Percentiles rank a stretch among this genome's conserved stretches.
Conservation (phyloP, 345 rosid genomes). For the Moricandia arvensis region DNA sequence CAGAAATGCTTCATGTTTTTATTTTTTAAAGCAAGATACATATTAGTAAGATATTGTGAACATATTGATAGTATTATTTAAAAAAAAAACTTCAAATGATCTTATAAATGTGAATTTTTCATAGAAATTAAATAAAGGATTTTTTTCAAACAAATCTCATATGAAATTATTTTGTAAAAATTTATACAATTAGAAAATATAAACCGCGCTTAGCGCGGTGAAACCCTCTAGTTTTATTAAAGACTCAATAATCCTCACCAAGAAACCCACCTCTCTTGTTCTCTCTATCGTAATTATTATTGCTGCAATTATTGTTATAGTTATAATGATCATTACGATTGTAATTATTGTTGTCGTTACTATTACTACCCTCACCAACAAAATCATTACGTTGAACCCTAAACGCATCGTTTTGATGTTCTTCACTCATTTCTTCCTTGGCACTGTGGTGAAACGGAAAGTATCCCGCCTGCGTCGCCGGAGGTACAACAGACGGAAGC, state of each 20-base stretch:
- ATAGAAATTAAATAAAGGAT: too few species aligned
- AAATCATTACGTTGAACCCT: slow-evolving; percentile 28
- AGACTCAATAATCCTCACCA: slow-evolving; percentile 37
- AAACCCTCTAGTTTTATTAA: neutral
- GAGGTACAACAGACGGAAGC: slow-evolving; percentile 88
- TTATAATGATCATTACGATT: slow-evolving; percentile 28
- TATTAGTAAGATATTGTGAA: too few species aligned
- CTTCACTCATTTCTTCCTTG: slow-evolving; percentile 51
- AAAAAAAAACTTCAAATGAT: too few species aligned
- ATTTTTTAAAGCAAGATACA: too few species aligned
- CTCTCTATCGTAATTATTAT: slow-evolving; percentile 42
- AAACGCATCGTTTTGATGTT: slow-evolving; percentile 32
- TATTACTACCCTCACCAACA: slow-evolving; percentile 40
- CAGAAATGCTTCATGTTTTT: too few species aligned
- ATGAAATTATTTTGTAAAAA: too few species aligned
- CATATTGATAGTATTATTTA: too few species aligned
- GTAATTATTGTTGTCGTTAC: neutral
- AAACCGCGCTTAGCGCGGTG: too few species aligned
- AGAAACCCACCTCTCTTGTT: slow-evolving; percentile 41
- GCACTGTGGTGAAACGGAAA: slow-evolving; percentile 37
- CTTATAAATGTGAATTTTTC: too few species aligned
- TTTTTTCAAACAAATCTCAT: too few species aligned
- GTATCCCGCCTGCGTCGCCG: slow-evolving; percentile 33
- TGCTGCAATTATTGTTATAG: slow-evolving; percentile 34
- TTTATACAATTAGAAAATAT: too few species aligned